Conservation (phyloP, 371 early-diverging fungal species). For the Blakeslea trispora region DNA sequence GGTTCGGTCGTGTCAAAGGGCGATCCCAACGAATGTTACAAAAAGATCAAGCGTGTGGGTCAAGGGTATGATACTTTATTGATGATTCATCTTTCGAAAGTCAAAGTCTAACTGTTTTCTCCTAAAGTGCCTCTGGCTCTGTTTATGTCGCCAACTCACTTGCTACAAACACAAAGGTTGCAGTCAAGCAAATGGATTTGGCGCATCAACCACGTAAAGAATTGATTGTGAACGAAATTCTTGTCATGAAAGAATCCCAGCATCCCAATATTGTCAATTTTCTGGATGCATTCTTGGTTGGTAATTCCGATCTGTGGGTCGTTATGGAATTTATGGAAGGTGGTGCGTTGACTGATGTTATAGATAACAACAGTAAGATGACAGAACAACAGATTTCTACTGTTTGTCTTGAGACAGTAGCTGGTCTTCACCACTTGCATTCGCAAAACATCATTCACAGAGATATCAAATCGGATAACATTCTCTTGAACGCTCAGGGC, state of each 20-base stretch:
- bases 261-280: slow-evolving; percentile 97
- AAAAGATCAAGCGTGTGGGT: slow-evolving; percentile 91
- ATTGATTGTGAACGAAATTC: slow-evolving; percentile 94
- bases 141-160: slow-evolving; percentile 88
- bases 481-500: slow-evolving; percentile 82
- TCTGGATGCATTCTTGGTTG: slow-evolving; percentile 87
- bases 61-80: slow-evolving; percentile 95
- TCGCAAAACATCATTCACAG: slow-evolving; percentile 90
- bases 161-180: slow-evolving; percentile 74
- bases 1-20: slow-evolving; percentile 40
- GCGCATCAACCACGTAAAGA: slow-evolving; percentile 92
- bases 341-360: slow-evolving; percentile 94
- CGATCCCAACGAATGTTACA: slow-evolving; percentile 86
- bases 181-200: slow-evolving; percentile 98
- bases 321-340: slow-evolving; percentile 99
- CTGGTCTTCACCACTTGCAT: slow-evolving; percentile 92
- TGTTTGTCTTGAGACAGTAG: slow-evolving; percentile 75
- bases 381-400: slow-evolving; percentile 90
- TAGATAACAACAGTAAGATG: slow-evolving; percentile 90
- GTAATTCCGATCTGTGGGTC: slow-evolving; percentile 90
- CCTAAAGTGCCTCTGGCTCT: slow-evolving; percentile 87
- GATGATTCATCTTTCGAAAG: no score
- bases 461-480: slow-evolving; percentile 97
- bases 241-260: slow-evolving; percentile 93
- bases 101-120: not conserved